These are phyloP conservation scores for Phytophthora melonis DNA, from an alignment of 352 stramenopile genomes.

Conservation along the genomic window DNA sequence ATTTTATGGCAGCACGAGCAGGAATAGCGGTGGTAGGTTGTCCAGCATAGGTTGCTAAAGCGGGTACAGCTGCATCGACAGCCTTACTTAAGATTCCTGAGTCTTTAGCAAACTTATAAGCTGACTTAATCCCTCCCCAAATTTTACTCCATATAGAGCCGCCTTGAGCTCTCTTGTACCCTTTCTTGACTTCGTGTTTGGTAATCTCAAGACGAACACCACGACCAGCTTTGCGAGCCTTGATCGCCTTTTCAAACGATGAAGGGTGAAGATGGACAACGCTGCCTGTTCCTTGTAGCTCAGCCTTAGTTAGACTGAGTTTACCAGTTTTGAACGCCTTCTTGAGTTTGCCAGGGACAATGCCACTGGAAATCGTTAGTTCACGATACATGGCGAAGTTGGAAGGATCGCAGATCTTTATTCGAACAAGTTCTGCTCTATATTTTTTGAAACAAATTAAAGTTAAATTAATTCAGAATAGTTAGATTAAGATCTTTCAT, in stretches of 20 bases:
- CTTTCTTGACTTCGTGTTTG: background rate
- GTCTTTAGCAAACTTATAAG: slow-evolving; percentile 8
- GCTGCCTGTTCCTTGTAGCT: background rate
- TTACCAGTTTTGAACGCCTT: background rate
- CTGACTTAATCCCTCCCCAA: background rate
- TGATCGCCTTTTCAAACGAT: background rate
- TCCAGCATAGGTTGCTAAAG: background rate
- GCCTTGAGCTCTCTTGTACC: background rate
- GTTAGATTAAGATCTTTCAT: no score
- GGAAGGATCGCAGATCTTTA: no score
- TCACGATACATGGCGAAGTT: no score
- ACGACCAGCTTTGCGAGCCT: background rate
- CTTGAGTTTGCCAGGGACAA: background rate
- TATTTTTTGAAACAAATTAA: background rate
- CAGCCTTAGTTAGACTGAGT: background rate
- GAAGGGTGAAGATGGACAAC: background rate
- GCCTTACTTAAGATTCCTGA: background rate
- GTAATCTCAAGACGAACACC: background rate
- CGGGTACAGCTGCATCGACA: background rate
- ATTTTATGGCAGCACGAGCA: no score
- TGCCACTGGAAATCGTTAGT: no score
- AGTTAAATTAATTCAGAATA: no score
- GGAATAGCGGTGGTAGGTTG: no score
- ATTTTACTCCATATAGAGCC: background rate
- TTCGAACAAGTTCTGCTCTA: background rate